Conservation (phyloP, 2,329 filamentous ascomycete species). For the Fusarium compactum region DNA sequence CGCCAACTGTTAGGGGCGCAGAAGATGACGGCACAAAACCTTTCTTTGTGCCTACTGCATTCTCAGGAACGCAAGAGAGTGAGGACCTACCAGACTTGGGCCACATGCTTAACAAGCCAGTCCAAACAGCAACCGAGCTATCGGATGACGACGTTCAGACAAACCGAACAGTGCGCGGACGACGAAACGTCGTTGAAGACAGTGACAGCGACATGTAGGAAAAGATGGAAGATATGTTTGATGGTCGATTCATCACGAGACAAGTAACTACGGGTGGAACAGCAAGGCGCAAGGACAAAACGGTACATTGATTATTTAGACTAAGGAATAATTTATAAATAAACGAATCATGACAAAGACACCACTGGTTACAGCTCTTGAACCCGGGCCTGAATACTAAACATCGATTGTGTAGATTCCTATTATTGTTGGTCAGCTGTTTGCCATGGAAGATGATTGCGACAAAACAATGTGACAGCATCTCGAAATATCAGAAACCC, state of each 20-base stretch:
- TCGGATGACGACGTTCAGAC: constrained; percentile 38
- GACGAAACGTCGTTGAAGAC: constrained; percentile 49
- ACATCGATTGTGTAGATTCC: constrained; percentile 13
- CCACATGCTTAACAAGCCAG: constrained; percentile 38
- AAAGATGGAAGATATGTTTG: neutral
- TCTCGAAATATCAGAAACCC: constrained; percentile 59
- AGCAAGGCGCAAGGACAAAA: constrained; percentile 19
- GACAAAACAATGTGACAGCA: constrained; percentile 24
- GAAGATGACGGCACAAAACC: constrained; percentile 42
- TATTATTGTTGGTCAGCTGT: constrained; percentile 38
- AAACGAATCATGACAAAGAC: constrained; percentile 20
- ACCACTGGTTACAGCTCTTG: neutral
- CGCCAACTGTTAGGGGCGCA: constrained; percentile 33
- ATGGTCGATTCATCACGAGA: constrained; percentile 2
- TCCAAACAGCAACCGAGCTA: constrained; percentile 1
- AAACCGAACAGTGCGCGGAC: constrained; percentile 42
- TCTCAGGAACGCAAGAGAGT: constrained; percentile 57
- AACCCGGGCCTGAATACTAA: neutral
- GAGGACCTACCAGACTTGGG: constrained; percentile 55
- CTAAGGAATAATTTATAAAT: constrained; percentile 32
- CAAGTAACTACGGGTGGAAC: constrained; percentile 7
- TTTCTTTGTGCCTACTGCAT: constrained; percentile 55
- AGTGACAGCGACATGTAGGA: constrained; percentile 48
- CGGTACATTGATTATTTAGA: constrained; percentile 38
- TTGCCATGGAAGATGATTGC: neutral